phyloP scores from a whole-genome alignment of 768 basidiomycete genomes.

The Cantharellus anzutake region DNA sequence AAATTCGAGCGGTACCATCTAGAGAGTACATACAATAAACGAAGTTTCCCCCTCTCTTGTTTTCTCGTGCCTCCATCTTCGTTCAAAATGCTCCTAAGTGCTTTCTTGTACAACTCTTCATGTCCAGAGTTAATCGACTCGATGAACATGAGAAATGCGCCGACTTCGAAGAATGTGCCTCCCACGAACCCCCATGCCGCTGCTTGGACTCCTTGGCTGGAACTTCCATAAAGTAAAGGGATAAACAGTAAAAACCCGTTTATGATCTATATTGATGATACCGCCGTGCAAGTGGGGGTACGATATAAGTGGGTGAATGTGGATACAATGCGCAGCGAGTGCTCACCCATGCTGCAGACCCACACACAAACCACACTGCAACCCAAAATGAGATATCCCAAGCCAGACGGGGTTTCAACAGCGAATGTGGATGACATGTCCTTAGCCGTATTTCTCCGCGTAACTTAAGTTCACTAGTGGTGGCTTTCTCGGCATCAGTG shows the following conservation, averaged over 20 bases:
- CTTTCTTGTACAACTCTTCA: conserved; percentile 6
- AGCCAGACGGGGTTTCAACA: conserved; percentile 13
- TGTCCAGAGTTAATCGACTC: conserved; percentile 34
- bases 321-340: not conserved
- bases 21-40: no score
- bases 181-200: conserved; percentile 35
- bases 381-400: conserved; percentile 16
- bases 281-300: not conserved
- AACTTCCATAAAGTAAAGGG: conserved; percentile 19
- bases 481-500: not conserved
- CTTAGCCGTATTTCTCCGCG: not conserved
- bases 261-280: conserved; percentile 10
- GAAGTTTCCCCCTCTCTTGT: not conserved
- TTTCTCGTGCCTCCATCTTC: not conserved
- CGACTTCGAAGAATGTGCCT: conserved; percentile 40
- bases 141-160: conserved; percentile 31
- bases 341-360: conserved; percentile 29
- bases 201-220: conserved; percentile 15
- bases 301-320: not conserved
- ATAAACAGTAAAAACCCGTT: conserved; percentile 38
- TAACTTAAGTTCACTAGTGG: not conserved
- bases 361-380: conserved; percentile 21
- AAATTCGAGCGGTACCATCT: no score
- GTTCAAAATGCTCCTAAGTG: not conserved
- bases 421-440: conserved; percentile 1